Percentiles rank a stretch among this genome's conserved stretches.
These are phyloP conservation scores for Mycena crocata DNA, from an alignment of 768 basidiomycete genomes.

Conservation along the genomic window DNA sequence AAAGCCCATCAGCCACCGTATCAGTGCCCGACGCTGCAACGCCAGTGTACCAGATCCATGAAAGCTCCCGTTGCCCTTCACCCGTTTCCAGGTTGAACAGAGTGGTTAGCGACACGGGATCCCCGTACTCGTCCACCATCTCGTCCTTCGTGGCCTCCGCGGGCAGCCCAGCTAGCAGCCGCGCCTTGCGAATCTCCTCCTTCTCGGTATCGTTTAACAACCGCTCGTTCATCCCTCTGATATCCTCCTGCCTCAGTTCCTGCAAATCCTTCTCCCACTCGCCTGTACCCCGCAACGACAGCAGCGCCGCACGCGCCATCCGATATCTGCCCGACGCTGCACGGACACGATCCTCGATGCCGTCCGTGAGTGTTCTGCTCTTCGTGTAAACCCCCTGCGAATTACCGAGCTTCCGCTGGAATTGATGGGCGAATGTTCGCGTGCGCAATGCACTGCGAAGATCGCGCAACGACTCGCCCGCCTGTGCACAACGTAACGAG, in stretches of 20 bases:
- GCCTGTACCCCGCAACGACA: slow-evolving; percentile 24
- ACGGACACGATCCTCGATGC: slow-evolving; percentile 27
- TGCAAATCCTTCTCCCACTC: slow-evolving; percentile 25
- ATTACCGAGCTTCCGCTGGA: slow-evolving; percentile 26
- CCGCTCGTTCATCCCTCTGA: slow-evolving; percentile 28
- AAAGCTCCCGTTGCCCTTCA: slow-evolving; percentile 25
- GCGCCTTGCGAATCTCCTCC: slow-evolving; percentile 23
- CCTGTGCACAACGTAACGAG: slow-evolving; percentile 34
- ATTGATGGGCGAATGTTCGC: slow-evolving; percentile 30
- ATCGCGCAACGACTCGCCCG: slow-evolving; percentile 23
- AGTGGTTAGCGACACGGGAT: background rate
- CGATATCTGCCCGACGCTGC: slow-evolving; percentile 4
- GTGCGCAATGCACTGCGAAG: slow-evolving; percentile 36
- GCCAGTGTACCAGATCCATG: slow-evolving; percentile 39
- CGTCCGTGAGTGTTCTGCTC: slow-evolving; percentile 20
- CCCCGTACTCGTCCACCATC: slow-evolving; percentile 1
- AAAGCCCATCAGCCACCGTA: background rate
- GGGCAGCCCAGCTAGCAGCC: slow-evolving; percentile 19
- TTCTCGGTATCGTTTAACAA: slow-evolving; percentile 35
- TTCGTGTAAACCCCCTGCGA: slow-evolving; percentile 34
- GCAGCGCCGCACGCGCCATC: slow-evolving; percentile 8
- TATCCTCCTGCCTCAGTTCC: slow-evolving; percentile 21
- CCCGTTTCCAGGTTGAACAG: slow-evolving; percentile 21
- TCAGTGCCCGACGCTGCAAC: background rate
- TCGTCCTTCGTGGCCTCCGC: background rate